These are phyloP conservation scores for Jimgerdemannia lactiflua DNA, from an alignment of 192 early-diverging fungal species.

Conservation along the genomic window DNA sequence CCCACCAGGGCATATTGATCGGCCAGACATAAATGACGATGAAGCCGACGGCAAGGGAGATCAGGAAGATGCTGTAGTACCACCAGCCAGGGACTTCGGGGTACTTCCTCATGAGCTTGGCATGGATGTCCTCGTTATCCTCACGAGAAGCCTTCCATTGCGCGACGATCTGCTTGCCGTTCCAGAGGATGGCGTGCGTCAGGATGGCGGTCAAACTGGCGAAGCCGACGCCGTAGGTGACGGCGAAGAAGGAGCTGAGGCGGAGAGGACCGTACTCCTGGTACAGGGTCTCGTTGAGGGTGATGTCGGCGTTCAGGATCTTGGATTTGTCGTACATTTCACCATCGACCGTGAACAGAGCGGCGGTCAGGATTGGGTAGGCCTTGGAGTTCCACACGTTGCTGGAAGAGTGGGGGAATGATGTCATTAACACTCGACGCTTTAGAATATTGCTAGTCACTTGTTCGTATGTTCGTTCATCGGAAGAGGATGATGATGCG, in stretches of 20 bases:
- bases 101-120: slow-evolving; percentile 69
- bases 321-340: slow-evolving; percentile 25
- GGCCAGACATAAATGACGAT: slow-evolving; percentile 47
- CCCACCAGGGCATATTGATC: slow-evolving; percentile 79
- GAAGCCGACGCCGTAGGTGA: slow-evolving; percentile 52
- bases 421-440: no score
- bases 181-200: slow-evolving; percentile 60
- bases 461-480: no score
- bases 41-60: slow-evolving; percentile 40
- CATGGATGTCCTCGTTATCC: slow-evolving; percentile 63
- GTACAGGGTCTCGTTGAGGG: slow-evolving; percentile 42
- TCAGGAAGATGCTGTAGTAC: slow-evolving; percentile 48
- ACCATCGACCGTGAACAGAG: slow-evolving; percentile 32
- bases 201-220: slow-evolving; percentile 52
- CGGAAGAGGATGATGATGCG: no score
- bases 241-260: slow-evolving; percentile 45
- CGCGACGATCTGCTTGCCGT: slow-evolving; percentile 51
- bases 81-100: slow-evolving; percentile 64
- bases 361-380: slow-evolving; percentile 38
- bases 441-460: no score
- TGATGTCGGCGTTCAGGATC: slow-evolving; percentile 30
- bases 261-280: slow-evolving; percentile 40
- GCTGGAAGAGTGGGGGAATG: not conserved
- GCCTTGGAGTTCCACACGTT: slow-evolving; percentile 45
- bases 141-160: slow-evolving; percentile 35